Evolutionary conservation across 1,284 basidiomycete species (phyloP).

Genomic region (Tausonia pullulans): DNA sequence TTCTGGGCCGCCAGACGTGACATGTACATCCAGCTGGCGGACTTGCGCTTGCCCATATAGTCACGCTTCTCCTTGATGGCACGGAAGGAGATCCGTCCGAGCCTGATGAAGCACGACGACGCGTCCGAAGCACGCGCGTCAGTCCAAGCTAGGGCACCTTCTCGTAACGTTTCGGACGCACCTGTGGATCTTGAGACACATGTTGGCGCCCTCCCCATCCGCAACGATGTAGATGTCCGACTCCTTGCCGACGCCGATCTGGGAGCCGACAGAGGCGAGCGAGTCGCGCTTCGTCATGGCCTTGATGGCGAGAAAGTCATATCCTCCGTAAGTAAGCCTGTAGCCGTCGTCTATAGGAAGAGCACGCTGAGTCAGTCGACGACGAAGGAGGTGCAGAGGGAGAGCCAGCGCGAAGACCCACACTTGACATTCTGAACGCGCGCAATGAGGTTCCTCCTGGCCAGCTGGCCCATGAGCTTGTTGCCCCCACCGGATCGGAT

Average conservation of each 20-base stretch:
- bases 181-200: slow-evolving; percentile 89
- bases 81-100: slow-evolving; percentile 92
- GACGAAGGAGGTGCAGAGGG: slow-evolving; percentile 1
- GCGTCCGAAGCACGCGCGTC: neutral
- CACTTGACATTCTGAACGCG: slow-evolving; percentile 86
- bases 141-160: neutral
- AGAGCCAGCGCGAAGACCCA: slow-evolving; percentile 34
- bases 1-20: slow-evolving; percentile 90
- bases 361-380: neutral
- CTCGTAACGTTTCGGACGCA: slow-evolving; percentile 25
- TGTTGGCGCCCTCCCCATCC: slow-evolving; percentile 65
- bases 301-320: slow-evolving; percentile 89
- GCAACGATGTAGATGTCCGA: slow-evolving; percentile 94
- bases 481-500: slow-evolving; percentile 84
- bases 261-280: slow-evolving; percentile 81
- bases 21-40: slow-evolving; percentile 99
- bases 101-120: slow-evolving; percentile 38
- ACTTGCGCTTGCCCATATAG: slow-evolving; percentile 89
- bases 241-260: slow-evolving; percentile 97
- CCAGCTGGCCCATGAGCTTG: slow-evolving; percentile 79
- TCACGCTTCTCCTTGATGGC: slow-evolving; percentile 95
- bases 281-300: slow-evolving; percentile 82
- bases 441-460: slow-evolving; percentile 82
- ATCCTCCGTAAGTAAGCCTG: slow-evolving; percentile 91
- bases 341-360: slow-evolving; percentile 75